phyloP scores from a whole-genome alignment of 2,329 filamentous ascomycete species.

The Monosporascus sp. region DNA sequence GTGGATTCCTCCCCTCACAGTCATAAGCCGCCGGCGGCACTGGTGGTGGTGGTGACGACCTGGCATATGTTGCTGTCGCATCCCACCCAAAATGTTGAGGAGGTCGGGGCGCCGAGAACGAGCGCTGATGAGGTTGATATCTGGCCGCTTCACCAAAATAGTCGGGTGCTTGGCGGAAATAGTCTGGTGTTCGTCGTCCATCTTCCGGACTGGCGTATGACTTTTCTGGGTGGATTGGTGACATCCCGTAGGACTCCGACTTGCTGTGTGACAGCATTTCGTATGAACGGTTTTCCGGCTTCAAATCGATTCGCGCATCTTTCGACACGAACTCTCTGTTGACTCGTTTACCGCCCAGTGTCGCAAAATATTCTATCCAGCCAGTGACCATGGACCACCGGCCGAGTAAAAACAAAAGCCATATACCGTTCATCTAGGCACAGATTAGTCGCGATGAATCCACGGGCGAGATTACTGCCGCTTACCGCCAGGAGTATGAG shows the following conservation, averaged over 20 bases:
- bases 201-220: constrained; percentile 24
- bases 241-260: constrained; percentile 41
- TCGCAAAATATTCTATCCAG: constrained; percentile 65
- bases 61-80: constrained; percentile 34
- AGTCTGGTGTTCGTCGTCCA: constrained; percentile 39
- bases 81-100: constrained; percentile 41
- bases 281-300: constrained; percentile 64
- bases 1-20: constrained; percentile 44
- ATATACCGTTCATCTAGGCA: constrained; percentile 71
- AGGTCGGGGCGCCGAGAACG: constrained; percentile 51
- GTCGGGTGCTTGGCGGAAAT: constrained; percentile 27
- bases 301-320: constrained; percentile 62
- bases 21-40: constrained; percentile 15
- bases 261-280: constrained; percentile 67
- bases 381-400: constrained; percentile 80
- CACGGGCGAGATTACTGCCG: constrained; percentile 9
- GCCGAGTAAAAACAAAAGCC: constrained; percentile 75
- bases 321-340: constrained; percentile 84
- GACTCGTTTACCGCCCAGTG: constrained; percentile 39
- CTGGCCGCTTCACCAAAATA: constrained; percentile 51
- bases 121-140: constrained; percentile 49
- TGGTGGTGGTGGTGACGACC: constrained; percentile 20
- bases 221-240: constrained; percentile 40
- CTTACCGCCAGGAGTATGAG: constrained; percentile 75
- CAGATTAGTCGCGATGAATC: constrained; percentile 10